Conservation (phyloP, 1,139 yeast species). For the Hemisphaericaspora xylofermentans region DNA sequence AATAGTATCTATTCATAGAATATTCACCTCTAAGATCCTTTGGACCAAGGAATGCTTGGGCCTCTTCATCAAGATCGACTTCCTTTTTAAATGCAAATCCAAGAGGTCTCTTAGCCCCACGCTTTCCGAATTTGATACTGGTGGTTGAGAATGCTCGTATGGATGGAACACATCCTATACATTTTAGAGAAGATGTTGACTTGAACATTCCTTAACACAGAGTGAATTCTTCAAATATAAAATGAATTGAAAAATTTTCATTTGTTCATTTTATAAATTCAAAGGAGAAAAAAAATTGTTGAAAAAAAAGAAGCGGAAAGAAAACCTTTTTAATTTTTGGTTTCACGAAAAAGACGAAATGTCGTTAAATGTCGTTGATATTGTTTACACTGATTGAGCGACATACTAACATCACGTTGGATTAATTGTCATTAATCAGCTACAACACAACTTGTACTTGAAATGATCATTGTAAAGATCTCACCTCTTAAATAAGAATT, state of each 20-base stretch:
- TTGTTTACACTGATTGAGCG: too few relatives aligned
- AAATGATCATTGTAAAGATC: too few relatives aligned
- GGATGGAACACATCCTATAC: background rate
- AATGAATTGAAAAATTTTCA: background rate
- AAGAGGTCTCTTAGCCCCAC: background rate
- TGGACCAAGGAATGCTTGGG: conserved; percentile 70
- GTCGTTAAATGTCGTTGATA: too few relatives aligned
- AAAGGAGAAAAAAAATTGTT: background rate
- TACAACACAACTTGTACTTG: too few relatives aligned
- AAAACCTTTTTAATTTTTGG: too few relatives aligned
- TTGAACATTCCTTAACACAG: background rate
- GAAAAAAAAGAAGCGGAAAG: too few relatives aligned
- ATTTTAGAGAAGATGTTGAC: background rate
- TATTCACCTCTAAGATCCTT: conserved; percentile 82
- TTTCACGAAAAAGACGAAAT: too few relatives aligned
- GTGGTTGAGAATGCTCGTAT: background rate
- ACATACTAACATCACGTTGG: too few relatives aligned
- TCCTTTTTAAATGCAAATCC: background rate
- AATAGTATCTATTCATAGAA: conserved; percentile 69
- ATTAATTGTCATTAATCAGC: too few relatives aligned
- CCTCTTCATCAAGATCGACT: conserved; percentile 16
- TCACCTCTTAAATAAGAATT: too few relatives aligned
- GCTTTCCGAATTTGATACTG: background rate
- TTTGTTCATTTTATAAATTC: background rate
- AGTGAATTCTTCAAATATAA: background rate